A percentile compares a stretch with the other conserved stretches of the same genome.
These are phyloP conservation scores for Asterella californica DNA, from an alignment of 225 moss, liverwort and hornwort genomes.

Conservation along the genomic window DNA sequence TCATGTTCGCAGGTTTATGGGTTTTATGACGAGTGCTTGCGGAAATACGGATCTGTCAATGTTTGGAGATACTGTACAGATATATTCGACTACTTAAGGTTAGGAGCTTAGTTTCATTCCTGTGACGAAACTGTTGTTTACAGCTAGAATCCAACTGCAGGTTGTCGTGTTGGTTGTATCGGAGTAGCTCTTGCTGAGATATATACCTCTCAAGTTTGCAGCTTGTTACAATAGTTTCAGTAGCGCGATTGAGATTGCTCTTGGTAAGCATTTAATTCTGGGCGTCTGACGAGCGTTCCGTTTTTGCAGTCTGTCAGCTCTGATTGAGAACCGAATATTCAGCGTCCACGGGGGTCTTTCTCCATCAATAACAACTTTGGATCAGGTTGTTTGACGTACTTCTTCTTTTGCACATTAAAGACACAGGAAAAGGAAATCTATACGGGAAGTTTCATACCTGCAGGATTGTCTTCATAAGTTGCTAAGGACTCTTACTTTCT, in stretches of 20 bases:
- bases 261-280: background rate
- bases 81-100: conserved; percentile 99
- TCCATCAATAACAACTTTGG: conserved; percentile 94
- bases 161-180: background rate
- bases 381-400: conserved; percentile 61
- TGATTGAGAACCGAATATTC: conserved; percentile 96
- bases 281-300: background rate
- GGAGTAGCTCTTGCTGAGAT: background rate
- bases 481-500: background rate
- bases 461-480: background rate
- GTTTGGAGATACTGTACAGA: conserved; percentile 99
- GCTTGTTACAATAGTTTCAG: background rate
- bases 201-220: background rate
- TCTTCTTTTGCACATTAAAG: background rate
- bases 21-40: conserved; percentile 95
- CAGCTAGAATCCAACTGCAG: background rate
- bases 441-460: too few relatives aligned
- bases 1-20: conserved; percentile 74
- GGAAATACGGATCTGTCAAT: conserved; percentile 98
- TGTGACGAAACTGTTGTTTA: background rate
- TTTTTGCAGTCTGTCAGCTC: conserved; percentile 82
- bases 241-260: too few relatives aligned
- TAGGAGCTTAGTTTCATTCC: background rate
- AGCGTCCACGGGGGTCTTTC: conserved; percentile 99
- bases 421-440: too few relatives aligned